Evolutionary conservation across 2,329 filamentous ascomycete genomes (phyloP).

Genomic region (Phoma sp.): DNA sequence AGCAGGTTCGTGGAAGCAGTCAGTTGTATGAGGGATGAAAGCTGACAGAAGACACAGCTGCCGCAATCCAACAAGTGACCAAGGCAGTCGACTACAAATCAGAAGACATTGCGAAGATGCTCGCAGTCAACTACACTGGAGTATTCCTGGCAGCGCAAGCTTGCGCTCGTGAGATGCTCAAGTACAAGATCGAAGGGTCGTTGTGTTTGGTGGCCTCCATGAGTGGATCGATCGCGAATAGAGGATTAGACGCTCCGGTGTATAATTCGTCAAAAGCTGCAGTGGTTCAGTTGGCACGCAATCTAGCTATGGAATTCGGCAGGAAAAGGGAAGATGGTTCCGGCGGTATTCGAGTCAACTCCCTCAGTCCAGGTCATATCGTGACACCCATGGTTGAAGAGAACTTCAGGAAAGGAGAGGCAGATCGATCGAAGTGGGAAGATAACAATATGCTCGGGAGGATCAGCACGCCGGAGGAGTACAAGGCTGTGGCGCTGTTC

Average conservation of each 20-base stretch:
- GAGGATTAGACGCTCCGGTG: constrained; percentile 67
- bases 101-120: constrained; percentile 64
- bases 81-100: constrained; percentile 76
- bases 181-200: constrained; percentile 61
- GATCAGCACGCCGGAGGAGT: constrained; percentile 44
- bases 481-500: constrained; percentile 44
- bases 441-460: constrained; percentile 78
- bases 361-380: constrained; percentile 79
- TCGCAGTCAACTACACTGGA: constrained; percentile 65
- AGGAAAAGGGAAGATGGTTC: constrained; percentile 52
- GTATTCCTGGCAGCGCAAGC: constrained; percentile 67
- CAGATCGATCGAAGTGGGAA: constrained; percentile 71
- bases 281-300: constrained; percentile 72
- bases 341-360: constrained; percentile 77
- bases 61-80: constrained; percentile 79
- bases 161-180: constrained; percentile 66
- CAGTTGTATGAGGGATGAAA: neutral
- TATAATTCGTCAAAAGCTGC: constrained; percentile 80
- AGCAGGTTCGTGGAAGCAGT: constrained; percentile 47
- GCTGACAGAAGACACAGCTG: constrained; percentile 51
- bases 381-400: constrained; percentile 81
- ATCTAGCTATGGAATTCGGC: constrained; percentile 73
- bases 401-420: constrained; percentile 74
- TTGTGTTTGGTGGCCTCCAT: constrained; percentile 68
- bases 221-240: constrained; percentile 66